phyloP scores from a whole-genome alignment of 2,329 filamentous ascomycete genomes.

The Penicillium freii region DNA sequence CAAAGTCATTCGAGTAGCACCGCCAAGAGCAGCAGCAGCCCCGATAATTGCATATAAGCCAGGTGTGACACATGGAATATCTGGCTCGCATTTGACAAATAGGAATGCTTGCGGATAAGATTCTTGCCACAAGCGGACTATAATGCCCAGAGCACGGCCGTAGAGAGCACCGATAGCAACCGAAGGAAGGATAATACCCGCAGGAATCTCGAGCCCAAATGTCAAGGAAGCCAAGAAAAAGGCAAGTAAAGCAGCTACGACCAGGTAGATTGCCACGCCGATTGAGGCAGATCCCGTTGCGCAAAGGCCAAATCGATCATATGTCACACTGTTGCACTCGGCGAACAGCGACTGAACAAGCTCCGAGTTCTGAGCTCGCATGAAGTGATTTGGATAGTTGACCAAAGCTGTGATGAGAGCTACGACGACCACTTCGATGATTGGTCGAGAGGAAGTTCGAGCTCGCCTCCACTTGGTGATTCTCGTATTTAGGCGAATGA shows the following conservation, averaged over 20 bases:
- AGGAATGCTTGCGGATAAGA: constrained; percentile 73
- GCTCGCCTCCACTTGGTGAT: constrained; percentile 77
- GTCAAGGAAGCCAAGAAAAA: constrained; percentile 84
- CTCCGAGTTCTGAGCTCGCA: constrained; percentile 88
- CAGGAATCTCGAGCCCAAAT: constrained; percentile 90
- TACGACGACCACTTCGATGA: constrained; percentile 76
- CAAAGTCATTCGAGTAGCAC: constrained; percentile 93
- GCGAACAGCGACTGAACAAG: constrained; percentile 89
- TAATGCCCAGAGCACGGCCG: constrained; percentile 82
- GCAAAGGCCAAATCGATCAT: constrained; percentile 88
- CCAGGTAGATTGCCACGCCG: constrained; percentile 75
- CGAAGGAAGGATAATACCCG: constrained; percentile 91
- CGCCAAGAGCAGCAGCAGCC: constrained; percentile 88
- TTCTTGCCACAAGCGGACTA: constrained; percentile 83
- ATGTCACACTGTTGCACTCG: constrained; percentile 77
- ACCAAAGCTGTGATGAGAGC: constrained; percentile 80
- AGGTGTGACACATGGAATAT: constrained; percentile 83
- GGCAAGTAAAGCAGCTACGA: constrained; percentile 78
- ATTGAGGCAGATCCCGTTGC: constrained; percentile 80
- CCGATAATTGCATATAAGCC: constrained; percentile 97
- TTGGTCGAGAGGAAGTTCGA: constrained; percentile 66
- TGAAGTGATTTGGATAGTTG: constrained; percentile 95
- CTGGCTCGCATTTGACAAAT: constrained; percentile 79
- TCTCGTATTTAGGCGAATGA: constrained; percentile 91
- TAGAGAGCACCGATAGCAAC: constrained; percentile 93